These are phyloP conservation scores for Erodium chrysanthum DNA, from an alignment of 441 rosid species.

Conservation along the genomic window DNA sequence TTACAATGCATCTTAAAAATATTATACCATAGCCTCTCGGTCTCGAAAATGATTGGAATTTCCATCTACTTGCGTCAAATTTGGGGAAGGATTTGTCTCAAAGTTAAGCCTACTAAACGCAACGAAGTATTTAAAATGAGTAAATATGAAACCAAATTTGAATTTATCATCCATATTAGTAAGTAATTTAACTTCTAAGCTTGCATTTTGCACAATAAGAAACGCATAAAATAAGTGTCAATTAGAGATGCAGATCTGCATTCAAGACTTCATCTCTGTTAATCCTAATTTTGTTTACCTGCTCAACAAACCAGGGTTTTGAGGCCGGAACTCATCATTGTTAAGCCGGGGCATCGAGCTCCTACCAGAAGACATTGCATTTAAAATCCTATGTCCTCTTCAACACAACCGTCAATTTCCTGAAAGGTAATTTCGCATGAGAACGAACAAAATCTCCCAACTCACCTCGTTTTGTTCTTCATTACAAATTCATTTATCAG, in stretches of 20 bases:
- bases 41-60: conserved; percentile 36
- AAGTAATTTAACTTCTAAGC: too few relatives aligned
- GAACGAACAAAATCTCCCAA: conserved; percentile 19
- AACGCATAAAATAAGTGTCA: background rate
- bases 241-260: background rate
- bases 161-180: too few relatives aligned
- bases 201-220: background rate
- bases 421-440: conserved; percentile 19
- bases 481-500: conserved; percentile 6
- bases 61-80: conserved; percentile 33
- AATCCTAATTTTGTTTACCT: conserved; percentile 27
- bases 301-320: conserved; percentile 28
- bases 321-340: conserved; percentile 27
- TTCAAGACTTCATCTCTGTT: background rate
- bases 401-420: conserved; percentile 5
- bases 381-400: conserved; percentile 15
- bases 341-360: conserved; percentile 28
- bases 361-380: conserved; percentile 37
- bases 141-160: too few relatives aligned
- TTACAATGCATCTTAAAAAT: conserved; percentile 8
- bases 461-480: conserved; percentile 21
- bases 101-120: conserved; percentile 27
- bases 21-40: conserved; percentile 59
- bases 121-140: conserved; percentile 8
- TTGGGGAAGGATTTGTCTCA: conserved; percentile 31